Conservation (phyloP, 176 grass and related monocot genomes). For the Puya raimondii region DNA sequence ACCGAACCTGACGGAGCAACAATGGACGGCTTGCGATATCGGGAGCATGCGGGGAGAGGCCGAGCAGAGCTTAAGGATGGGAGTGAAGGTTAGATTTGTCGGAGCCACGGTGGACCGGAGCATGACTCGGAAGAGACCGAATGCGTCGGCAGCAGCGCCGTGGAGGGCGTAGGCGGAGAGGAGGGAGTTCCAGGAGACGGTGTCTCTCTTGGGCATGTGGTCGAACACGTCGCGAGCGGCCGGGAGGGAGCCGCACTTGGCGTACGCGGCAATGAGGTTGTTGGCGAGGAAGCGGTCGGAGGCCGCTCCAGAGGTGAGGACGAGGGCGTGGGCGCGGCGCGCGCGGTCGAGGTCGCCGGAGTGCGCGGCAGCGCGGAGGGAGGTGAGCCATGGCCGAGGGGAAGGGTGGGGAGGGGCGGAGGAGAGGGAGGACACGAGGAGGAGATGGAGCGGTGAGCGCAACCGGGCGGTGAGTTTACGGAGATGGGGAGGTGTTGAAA, state of each 20-base stretch:
- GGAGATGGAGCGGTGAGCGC: not conserved
- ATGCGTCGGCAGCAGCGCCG: not conserved
- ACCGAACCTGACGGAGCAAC: conserved; percentile 11
- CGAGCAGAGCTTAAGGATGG: conserved; percentile 15
- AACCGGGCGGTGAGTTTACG: not conserved
- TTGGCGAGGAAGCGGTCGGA: conserved; percentile 16
- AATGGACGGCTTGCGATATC: conserved; percentile 9
- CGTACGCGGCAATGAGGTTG: conserved; percentile 20
- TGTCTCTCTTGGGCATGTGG: conserved; percentile 3
- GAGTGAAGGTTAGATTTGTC: conserved; percentile 10
- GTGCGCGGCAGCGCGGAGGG: conserved; percentile 5
- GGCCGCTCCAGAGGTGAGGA: conserved; percentile 2
- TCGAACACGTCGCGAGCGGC: conserved; percentile 18
- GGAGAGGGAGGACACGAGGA: not conserved
- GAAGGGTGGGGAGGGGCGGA: not conserved
- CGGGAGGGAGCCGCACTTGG: conserved; percentile 9
- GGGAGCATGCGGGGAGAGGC: not conserved
- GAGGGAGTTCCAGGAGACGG: conserved; percentile 22
- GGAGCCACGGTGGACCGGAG: conserved; percentile 6
- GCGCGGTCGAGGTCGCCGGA: not conserved
- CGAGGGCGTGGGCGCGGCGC: conserved; percentile 1
- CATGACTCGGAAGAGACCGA: conserved; percentile 8
- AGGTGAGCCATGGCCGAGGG: conserved; percentile 1
- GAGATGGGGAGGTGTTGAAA: not conserved
- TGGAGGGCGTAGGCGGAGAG: conserved; percentile 14